Conservation (phyloP, 2,329 filamentous ascomycete species). For the Leptographium flavum region DNA sequence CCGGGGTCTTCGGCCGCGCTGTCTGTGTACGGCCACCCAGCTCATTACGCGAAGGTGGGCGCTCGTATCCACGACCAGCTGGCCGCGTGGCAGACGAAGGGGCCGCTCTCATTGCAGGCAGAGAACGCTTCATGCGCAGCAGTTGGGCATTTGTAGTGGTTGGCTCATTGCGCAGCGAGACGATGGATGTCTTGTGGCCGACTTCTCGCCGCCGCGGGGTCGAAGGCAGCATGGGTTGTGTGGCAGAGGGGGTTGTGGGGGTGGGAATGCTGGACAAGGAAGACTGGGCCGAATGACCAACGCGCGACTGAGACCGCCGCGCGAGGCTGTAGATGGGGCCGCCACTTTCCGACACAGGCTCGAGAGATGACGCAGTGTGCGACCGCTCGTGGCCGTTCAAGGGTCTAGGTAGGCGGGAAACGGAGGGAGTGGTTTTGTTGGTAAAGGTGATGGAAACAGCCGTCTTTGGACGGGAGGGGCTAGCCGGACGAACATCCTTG, state of each 20-base stretch:
- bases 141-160: conserved; percentile 54
- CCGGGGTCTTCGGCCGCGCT: conserved; percentile 55
- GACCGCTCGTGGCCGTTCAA: conserved; percentile 51
- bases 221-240: conserved; percentile 32
- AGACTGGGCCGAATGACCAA: conserved; percentile 55
- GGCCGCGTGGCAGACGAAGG: conserved; percentile 36
- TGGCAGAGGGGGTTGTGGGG: conserved; percentile 43
- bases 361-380: conserved; percentile 59
- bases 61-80: conserved; percentile 30
- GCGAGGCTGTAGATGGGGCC: conserved; percentile 47
- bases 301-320: conserved; percentile 50
- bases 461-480: conserved; percentile 57
- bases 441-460: conserved; percentile 85
- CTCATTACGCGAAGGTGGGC: conserved; percentile 46
- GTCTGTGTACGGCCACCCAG: conserved; percentile 29
- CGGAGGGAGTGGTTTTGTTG: conserved; percentile 46
- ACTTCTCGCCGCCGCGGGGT: conserved; percentile 49
- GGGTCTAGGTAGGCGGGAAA: conserved; percentile 68
- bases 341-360: conserved; percentile 83
- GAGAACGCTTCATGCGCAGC: conserved; percentile 49
- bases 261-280: conserved; percentile 51
- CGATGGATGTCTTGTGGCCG: conserved; percentile 37
- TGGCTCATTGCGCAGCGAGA: conserved; percentile 41
- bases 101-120: conserved; percentile 41
- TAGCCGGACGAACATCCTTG: conserved; percentile 55